Base-by-base conservation (phyloP, 129 eudicot genomes). In the Calendula officinalis region DNA sequence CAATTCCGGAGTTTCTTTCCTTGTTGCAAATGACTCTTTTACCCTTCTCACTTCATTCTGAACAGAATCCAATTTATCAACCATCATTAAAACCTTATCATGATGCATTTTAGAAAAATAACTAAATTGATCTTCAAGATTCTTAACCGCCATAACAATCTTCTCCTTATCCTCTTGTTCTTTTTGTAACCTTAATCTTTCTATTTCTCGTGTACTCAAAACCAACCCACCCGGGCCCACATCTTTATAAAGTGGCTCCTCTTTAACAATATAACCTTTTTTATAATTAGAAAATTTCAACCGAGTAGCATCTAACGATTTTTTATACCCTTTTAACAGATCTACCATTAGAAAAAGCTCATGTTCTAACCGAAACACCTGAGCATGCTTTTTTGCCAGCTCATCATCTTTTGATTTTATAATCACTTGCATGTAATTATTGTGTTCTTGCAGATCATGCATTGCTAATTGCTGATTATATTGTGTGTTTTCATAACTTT, bases 211-310 rank as follows among this genome's bases (percentile, higher is more conserved):
- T 32, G 80, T 55, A 46, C 86, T 86, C 63, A 83, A 51, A 58
- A 94, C 92, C 40, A 94, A 79, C 58, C 97, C 99, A 32, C 94
- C 94, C 1, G 78, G 78, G 39, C 95, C 95, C 16, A 82, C 92
- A 70, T 94, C 97, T 69, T 67, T 80, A 62, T 88, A 94, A 14
- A 78, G 54, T 1, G 97, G 86, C 54, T 86, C 90, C 72, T 88
- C 94, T 17, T 71, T 77, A 54, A 83, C 81, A 48, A 41, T 74
- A 72, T 38, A 57, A 3, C 56, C 69, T 43, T 82, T 79, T 63
- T 86, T 71, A 33, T 88, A 89, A 35, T 88, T 95, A 4, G 71
- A 53, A 55, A 94, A 88, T 4, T 72, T 68, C 54, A 47, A 69
- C 27, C 86, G 77, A 4, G 81, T 81, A 41, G 68, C 84, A 76